These are phyloP conservation scores for Grifola frondosa DNA, from an alignment of 1,284 basidiomycete genomes.

Conservation along the genomic window DNA sequence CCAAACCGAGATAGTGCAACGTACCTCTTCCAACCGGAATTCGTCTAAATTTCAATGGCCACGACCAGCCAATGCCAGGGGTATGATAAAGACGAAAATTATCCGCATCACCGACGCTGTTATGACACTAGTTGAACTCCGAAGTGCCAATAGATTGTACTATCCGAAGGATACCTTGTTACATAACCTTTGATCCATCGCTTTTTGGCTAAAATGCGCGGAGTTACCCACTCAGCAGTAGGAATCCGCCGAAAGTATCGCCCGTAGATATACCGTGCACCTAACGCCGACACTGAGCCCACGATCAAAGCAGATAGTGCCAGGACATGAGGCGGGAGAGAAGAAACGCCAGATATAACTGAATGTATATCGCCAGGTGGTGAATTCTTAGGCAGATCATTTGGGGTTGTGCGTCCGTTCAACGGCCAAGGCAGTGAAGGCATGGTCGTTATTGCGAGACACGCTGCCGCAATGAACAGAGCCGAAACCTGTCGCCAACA, in stretches of 20 bases:
- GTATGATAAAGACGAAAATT: constrained; percentile 85
- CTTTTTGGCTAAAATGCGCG: constrained; percentile 50
- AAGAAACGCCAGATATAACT: too few relatives aligned
- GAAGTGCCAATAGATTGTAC: neutral
- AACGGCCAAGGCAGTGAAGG: too few relatives aligned
- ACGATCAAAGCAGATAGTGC: constrained; percentile 36
- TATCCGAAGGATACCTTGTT: constrained; percentile 50
- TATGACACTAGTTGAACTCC: neutral
- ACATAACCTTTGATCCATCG: constrained; percentile 74
- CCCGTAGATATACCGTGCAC: constrained; percentile 41
- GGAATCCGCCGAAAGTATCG: constrained; percentile 61
- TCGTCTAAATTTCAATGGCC: constrained; percentile 66
- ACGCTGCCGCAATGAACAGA: too few relatives aligned
- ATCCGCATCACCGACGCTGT: constrained; percentile 81
- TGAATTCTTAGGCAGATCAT: too few relatives aligned
- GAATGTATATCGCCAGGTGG: too few relatives aligned
- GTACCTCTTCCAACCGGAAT: constrained; percentile 46
- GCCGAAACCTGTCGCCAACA: too few relatives aligned
- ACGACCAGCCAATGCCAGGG: constrained; percentile 69
- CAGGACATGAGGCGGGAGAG: constrained; percentile 15
- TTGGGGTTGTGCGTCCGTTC: too few relatives aligned
- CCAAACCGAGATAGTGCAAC: too few relatives aligned
- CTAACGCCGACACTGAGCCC: constrained; percentile 44
- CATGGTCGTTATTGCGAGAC: too few relatives aligned
- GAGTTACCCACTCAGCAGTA: constrained; percentile 66